Conservation (phyloP, 2,329 filamentous ascomycete species). For the Diaporthe velutina region DNA sequence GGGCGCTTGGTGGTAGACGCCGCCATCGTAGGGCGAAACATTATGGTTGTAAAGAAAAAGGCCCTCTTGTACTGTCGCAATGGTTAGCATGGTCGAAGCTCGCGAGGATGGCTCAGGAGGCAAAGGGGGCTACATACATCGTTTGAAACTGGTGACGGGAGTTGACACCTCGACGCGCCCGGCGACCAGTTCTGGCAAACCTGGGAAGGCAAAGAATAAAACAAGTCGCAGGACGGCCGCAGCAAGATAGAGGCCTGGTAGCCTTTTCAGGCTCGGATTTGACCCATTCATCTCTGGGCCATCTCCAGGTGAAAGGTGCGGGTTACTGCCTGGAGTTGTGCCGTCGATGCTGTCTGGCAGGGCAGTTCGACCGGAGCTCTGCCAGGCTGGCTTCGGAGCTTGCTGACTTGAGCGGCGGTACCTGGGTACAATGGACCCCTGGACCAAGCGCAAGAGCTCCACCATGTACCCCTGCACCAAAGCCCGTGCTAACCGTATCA, state of each 20-base stretch:
- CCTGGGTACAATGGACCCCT: conserved; percentile 17
- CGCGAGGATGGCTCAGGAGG: neutral
- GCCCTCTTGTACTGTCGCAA: conserved; percentile 85
- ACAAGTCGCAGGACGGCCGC: conserved; percentile 84
- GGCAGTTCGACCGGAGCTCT: conserved; percentile 10
- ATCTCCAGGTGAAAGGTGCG: conserved; percentile 37
- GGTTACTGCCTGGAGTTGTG: conserved; percentile 32
- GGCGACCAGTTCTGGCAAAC: conserved; percentile 85
- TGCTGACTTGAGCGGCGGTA: conserved; percentile 11
- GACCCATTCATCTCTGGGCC: conserved; percentile 51
- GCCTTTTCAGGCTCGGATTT: conserved; percentile 57
- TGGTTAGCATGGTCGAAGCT: conserved; percentile 12
- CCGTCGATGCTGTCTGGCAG: conserved; percentile 28
- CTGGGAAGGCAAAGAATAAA: conserved; percentile 85
- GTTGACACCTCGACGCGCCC: conserved; percentile 97
- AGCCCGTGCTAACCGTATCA: neutral
- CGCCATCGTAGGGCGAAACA: conserved; percentile 96
- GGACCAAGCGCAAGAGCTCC: neutral
- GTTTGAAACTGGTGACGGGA: conserved; percentile 97
- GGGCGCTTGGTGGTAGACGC: conserved; percentile 85
- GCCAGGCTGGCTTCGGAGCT: conserved; percentile 34
- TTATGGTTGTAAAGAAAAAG: conserved; percentile 96
- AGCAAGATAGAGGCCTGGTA: conserved; percentile 77
- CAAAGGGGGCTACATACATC: conserved; percentile 73
- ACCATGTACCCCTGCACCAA: neutral